Percentiles rank a stretch among this genome's conserved stretches.
Conservation (phyloP, 163 green algal genomes). For the Chlorella variabilis region DNA sequence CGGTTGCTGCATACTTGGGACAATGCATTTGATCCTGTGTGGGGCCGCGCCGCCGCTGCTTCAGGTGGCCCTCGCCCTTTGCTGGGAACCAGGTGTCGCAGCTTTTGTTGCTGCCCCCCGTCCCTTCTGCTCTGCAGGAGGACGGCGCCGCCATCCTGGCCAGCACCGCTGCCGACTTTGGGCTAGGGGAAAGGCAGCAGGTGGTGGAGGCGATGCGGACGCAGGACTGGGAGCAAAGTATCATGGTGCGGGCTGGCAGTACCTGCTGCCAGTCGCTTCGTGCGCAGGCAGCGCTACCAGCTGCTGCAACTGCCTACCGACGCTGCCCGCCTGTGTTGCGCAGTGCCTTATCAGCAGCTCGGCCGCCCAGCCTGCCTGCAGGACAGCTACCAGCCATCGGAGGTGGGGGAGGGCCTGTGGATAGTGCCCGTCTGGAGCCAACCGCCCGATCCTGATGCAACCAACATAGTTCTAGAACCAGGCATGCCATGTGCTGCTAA, state of each 20-base stretch:
- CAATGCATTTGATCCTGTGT: too few species aligned
- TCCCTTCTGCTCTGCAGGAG: not conserved
- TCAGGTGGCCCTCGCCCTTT: too few species aligned
- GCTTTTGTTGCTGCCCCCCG: not conserved
- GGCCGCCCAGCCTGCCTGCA: not conserved
- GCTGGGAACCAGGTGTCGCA: not conserved
- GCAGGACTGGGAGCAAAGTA: constrained; percentile 46
- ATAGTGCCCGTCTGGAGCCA: constrained; percentile 59
- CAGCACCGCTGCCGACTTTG: constrained; percentile 3
- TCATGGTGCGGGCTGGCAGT: constrained; percentile 6
- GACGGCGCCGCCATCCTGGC: constrained; percentile 16
- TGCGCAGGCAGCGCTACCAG: not conserved
- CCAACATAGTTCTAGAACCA: constrained; percentile 80
- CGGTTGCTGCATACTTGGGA: too few species aligned
- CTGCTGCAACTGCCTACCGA: not conserved
- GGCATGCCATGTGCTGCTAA: not conserved
- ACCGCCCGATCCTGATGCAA: constrained; percentile 47
- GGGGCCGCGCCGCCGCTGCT: too few species aligned
- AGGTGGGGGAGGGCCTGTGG: constrained; percentile 51
- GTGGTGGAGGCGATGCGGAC: constrained; percentile 3
- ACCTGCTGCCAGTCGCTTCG: not conserved
- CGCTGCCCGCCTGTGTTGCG: not conserved
- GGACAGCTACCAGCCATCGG: constrained; percentile 44
- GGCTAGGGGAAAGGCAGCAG: not conserved
- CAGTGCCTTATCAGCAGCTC: not conserved